Evolutionary conservation across 345 rosid species (phyloP), one percentile per base, ranked within the genome.

Genomic region (Anastatica hierochuntica): DNA sequence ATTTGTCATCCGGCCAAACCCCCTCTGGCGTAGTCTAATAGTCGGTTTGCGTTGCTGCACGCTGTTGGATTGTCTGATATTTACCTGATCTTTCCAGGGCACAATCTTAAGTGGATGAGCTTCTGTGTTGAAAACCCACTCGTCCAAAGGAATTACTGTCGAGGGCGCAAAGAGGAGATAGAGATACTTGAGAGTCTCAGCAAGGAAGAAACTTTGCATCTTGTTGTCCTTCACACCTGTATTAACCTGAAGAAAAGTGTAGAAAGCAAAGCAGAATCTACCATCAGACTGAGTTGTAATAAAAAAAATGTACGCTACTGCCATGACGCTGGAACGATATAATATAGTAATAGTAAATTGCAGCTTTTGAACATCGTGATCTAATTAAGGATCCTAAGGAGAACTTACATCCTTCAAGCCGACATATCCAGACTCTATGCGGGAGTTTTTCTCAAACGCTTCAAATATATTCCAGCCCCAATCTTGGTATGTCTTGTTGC

Each of bases 391-490:
- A 33, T 53, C 10, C 14, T 13, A 12, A 6, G 10, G 12, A 59
- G 13, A 43, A 7, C 95, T 72, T 83, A 92, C 98, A 78, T 92
- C 98, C 44, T 83, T 92, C 29, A 88, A 78, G 40, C 97, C 98
- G 13, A 88, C 98, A 54, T 85, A 92, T 69, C 98, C 97, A 3
- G 80, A 51, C 53, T 85, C 94, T 29, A 79, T 50, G 6, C 90
- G 95, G 1, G 95, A 92, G 66, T 85, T 83, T 72, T 72, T 88
- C 59, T 88, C 97, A 64, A 92, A 92, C 6, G 97, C 97, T 69
- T 85, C 83, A 58, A 92, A 92, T 48, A 92, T 92, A 70, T 85
- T 79, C 98, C 98, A 92, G 49, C 88, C 99, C 99, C 99, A 94
- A n/a, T 88, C 99, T 71, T 79, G 83, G 68, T 88, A 88, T 15